A percentile compares a stretch with the other conserved stretches of the same genome.
phyloP scores from a whole-genome alignment of 495 filamentous ascomycete genomes.

The Neurospora sp. region DNA sequence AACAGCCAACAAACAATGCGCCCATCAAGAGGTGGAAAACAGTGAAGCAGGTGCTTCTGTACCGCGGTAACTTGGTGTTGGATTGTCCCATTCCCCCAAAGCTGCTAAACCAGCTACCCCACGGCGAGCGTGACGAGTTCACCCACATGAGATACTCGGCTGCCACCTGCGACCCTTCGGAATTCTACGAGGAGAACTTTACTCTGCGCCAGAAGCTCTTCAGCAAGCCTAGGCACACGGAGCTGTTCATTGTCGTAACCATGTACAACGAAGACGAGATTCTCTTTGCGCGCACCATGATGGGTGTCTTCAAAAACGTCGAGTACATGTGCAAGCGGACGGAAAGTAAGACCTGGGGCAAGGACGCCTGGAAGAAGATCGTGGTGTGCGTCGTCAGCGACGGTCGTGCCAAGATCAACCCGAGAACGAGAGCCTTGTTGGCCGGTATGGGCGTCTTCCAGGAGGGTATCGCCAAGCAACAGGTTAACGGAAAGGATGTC shows the following conservation, averaged over 20 bases:
- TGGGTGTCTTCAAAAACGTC: constrained; percentile 96
- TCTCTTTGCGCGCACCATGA: constrained; percentile 92
- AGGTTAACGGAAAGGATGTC: constrained; percentile 94
- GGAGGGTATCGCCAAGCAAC: constrained; percentile 96
- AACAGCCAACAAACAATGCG: constrained; percentile 36
- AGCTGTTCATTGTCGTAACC: constrained; percentile 95
- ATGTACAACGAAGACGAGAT: constrained; percentile 99
- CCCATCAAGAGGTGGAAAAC: constrained; percentile 93
- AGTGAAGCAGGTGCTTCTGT: constrained; percentile 93
- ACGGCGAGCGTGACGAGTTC: constrained; percentile 92
- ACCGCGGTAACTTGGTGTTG: constrained; percentile 92
- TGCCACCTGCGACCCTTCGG: constrained; percentile 85
- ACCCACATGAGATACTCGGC: constrained; percentile 99
- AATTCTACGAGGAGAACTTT: constrained; percentile 82
- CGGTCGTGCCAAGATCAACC: constrained; percentile 96
- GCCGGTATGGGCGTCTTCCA: constrained; percentile 95
- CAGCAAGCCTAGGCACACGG: constrained; percentile 84
- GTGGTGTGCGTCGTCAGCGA: constrained; percentile 98
- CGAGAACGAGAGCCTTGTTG: constrained; percentile 77
- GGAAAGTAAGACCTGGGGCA: constrained; percentile 94
- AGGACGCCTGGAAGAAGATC: constrained; percentile 99
- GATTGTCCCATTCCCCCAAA: constrained; percentile 93
- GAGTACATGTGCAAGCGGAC: constrained; percentile 90
- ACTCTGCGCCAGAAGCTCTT: constrained; percentile 92
- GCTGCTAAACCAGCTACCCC: constrained; percentile 73